These are phyloP conservation scores for Boletus semigastroideus DNA, from an alignment of 1,284 basidiomycete genomes.

Conservation along the genomic window DNA sequence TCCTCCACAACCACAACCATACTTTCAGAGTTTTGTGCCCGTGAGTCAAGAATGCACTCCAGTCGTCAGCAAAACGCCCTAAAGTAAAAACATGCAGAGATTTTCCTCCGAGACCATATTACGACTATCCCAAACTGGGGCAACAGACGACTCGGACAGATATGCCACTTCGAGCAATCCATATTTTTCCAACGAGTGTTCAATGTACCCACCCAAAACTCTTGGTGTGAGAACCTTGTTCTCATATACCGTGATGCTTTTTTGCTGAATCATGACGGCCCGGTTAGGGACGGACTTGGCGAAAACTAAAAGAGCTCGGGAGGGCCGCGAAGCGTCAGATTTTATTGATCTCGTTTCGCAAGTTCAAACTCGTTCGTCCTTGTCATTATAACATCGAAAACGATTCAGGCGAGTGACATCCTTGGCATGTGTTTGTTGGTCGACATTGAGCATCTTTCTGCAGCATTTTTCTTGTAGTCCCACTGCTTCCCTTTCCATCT, in stretches of 20 bases:
- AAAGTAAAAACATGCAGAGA: conserved; percentile 15
- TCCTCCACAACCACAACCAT: conserved; percentile 17
- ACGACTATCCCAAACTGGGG: conserved; percentile 9
- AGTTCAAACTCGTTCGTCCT: conserved; percentile 15
- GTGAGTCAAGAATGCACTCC: conserved; percentile 14
- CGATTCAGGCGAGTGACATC: conserved; percentile 25
- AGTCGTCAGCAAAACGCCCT: background rate
- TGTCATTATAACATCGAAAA: conserved; percentile 18
- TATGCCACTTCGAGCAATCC: background rate
- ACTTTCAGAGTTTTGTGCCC: conserved; percentile 29
- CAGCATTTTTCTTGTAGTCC: conserved; percentile 22
- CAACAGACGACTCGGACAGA: conserved; percentile 6
- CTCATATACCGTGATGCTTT: background rate
- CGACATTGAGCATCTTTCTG: background rate
- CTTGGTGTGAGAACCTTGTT: conserved; percentile 19
- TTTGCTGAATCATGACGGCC: background rate
- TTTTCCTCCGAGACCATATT: conserved; percentile 26
- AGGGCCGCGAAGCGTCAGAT: conserved; percentile 17
- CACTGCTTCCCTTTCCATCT: background rate
- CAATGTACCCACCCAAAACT: conserved; percentile 5
- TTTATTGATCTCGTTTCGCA: conserved; percentile 17
- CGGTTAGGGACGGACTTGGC: conserved; percentile 23
- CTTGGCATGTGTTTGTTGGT: background rate
- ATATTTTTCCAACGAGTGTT: conserved; percentile 9
- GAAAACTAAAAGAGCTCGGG: conserved; percentile 14